phyloP scores from a whole-genome alignment of 2,329 filamentous ascomycete genomes.

The Paraphoma sp. region DNA sequence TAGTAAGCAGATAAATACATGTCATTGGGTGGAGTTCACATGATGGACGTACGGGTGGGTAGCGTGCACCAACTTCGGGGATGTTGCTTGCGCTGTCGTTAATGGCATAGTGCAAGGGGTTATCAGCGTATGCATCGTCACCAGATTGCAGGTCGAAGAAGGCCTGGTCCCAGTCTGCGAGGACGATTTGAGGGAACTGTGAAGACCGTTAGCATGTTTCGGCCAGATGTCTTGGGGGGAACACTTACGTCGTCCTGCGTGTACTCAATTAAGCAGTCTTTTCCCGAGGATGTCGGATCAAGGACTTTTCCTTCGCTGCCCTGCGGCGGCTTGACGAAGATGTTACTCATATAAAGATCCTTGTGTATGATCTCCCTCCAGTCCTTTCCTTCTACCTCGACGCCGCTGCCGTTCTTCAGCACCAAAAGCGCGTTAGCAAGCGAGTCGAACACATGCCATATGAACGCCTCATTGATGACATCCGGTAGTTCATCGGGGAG shows the following conservation, averaged over 20 bases:
- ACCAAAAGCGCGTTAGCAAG: conserved; percentile 2
- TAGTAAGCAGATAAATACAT: too few relatives aligned
- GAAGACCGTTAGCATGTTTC: too few relatives aligned
- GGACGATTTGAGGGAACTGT: background rate
- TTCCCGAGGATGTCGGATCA: background rate
- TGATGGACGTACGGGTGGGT: background rate
- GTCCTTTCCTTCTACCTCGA: background rate
- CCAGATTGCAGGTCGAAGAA: conserved; percentile 10
- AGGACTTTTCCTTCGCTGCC: background rate
- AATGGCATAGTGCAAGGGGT: background rate
- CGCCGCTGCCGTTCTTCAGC: background rate
- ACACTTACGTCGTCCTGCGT: background rate
- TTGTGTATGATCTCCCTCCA: conserved; percentile 10
- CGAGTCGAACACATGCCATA: conserved; percentile 10
- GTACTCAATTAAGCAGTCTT: background rate
- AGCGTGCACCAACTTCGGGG: background rate
- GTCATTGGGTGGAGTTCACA: too few relatives aligned
- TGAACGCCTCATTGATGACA: conserved; percentile 6
- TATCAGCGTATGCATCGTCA: conserved; percentile 7
- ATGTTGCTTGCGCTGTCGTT: conserved; percentile 32
- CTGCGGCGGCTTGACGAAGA: conserved; percentile 3
- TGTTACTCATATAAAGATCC: conserved; percentile 3
- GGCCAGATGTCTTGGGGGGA: too few relatives aligned
- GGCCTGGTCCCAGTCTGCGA: conserved; percentile 9
- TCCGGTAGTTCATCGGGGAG: background rate